Evolutionary conservation across 768 basidiomycete species (phyloP), one percentile per base, ranked within the genome.

Genomic region (Mycena belliarum): DNA sequence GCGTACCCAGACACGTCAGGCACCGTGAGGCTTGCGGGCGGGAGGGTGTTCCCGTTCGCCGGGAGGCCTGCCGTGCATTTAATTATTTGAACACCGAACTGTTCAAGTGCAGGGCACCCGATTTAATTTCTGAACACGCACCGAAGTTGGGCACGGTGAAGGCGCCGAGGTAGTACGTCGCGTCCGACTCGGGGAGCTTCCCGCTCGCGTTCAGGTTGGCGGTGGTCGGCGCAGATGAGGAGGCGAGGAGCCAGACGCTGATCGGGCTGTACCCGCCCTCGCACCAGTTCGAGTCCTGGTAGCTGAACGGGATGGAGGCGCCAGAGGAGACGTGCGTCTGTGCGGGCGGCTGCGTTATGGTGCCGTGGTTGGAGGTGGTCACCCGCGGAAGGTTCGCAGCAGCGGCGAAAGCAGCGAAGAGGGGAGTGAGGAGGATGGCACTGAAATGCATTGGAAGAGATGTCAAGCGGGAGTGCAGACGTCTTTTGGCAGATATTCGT

Each of bases 211-310:
- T 61, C 18, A 66, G 12, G 40, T 55, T 62, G 51, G 47, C 56
- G 8, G 57, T 55, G 6, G 65, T 64, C 23, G 65, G 65, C 43
- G 49, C 60, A 26, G 43, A n/a, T n/a, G n/a, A n/a, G n/a, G n/a
- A 55, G 48, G 60, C 52, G 40, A 57, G 54, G 32, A 66, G 60
- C 63, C 63, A 66, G 15, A 63, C 65, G 15, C 57, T 48, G 49
- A 64, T 64, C 16, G 60, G 42, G 24, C 38, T 62, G 55, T 66
- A 66, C 33, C 65, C 65, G 48, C 56, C 63, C n/a, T 66, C 44
- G 32, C 65, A 66, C 65, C 65, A 66, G 63, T 66, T 64, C 16
- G 57, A 61, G 42, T 64, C 65, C 33, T 38, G 28, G 55, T 61
- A 66, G 25, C 23, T 50, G 52, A 66, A 66, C n/a, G 65, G 58